Percentiles rank a stretch among this genome's conserved stretches.
Conservation (phyloP, 108 stramenopile species). For the Pseudonitzschia delicatissima region DNA sequence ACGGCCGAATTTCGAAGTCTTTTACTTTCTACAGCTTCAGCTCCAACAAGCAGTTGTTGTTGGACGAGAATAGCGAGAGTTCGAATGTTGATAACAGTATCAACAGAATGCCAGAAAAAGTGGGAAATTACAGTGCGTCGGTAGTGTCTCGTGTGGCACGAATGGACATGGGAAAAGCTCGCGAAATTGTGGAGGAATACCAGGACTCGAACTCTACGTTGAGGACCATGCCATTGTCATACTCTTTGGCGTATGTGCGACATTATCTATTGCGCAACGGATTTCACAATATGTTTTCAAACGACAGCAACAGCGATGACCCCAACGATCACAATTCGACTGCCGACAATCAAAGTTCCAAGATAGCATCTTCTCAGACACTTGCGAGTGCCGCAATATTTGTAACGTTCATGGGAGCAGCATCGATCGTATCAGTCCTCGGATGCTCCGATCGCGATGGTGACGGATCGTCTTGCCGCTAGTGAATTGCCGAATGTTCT, state of each 20-base stretch:
- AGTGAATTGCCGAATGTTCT: constrained; percentile 52
- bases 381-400: constrained; percentile 51
- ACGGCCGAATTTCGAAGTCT: constrained; percentile 67
- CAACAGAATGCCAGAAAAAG: not conserved
- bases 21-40: constrained; percentile 75
- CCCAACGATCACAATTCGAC: not conserved
- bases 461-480: constrained; percentile 25
- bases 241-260: constrained; percentile 56
- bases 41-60: constrained; percentile 61
- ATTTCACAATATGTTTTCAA: constrained; percentile 18
- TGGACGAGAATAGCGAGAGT: not conserved
- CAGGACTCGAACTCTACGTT: constrained; percentile 60
- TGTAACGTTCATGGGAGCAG: constrained; percentile 54
- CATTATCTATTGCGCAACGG: constrained; percentile 39
- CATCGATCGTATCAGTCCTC: constrained; percentile 29
- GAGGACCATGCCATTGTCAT: constrained; percentile 54
- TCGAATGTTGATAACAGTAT: constrained; percentile 2
- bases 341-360: constrained; percentile 8
- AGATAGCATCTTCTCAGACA: constrained; percentile 17
- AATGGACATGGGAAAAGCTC: constrained; percentile 41
- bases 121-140: constrained; percentile 11
- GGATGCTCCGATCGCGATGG: constrained; percentile 24
- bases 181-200: constrained; percentile 53
- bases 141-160: constrained; percentile 47
- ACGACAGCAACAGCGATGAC: constrained; percentile 10